A percentile compares a stretch with the other conserved stretches of the same genome.
Evolutionary conservation across 2,329 filamentous ascomycete species (phyloP).

Genomic region (Pezicula carpinea): DNA sequence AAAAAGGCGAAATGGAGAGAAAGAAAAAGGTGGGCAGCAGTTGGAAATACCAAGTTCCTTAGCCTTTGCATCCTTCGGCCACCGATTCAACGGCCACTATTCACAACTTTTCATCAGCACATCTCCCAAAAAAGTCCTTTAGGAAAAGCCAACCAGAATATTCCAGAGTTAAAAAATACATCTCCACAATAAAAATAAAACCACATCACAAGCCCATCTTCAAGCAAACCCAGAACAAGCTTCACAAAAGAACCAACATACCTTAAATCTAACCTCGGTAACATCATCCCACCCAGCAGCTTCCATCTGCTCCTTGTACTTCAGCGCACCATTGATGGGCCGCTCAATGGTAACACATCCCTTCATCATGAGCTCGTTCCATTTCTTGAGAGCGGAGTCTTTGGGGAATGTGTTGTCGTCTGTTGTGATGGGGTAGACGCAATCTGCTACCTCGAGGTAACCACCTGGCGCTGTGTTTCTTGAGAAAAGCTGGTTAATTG

Average conservation of each 20-base stretch:
- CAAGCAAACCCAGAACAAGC: too few relatives aligned
- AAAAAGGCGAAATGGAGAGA: neutral
- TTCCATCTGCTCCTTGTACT: conserved; percentile 12
- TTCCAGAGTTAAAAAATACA: too few relatives aligned
- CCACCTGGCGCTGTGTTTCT: conserved; percentile 24
- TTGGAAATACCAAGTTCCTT: conserved; percentile 11
- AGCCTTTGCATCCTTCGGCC: conserved; percentile 42
- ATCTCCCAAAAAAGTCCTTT: too few relatives aligned
- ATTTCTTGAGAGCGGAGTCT: conserved; percentile 8
- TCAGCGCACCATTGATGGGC: conserved; percentile 25
- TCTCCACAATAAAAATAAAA: too few relatives aligned
- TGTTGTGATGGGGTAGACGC: conserved; percentile 18
- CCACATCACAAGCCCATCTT: too few relatives aligned
- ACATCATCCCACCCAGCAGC: conserved; percentile 19
- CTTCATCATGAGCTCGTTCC: conserved; percentile 24
- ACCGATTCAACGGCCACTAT: conserved; percentile 42
- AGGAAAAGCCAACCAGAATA: too few relatives aligned
- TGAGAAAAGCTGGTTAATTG: neutral
- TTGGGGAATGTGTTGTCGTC: conserved; percentile 29
- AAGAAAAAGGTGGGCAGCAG: neutral
- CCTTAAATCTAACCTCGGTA: conserved; percentile 38
- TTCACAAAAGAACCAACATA: too few relatives aligned
- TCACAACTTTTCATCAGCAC: too few relatives aligned
- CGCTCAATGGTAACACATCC: conserved; percentile 27
- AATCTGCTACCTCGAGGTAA: conserved; percentile 29